Conservation (phyloP, 331 rosid genomes). For the Malus hybrid region DNA sequence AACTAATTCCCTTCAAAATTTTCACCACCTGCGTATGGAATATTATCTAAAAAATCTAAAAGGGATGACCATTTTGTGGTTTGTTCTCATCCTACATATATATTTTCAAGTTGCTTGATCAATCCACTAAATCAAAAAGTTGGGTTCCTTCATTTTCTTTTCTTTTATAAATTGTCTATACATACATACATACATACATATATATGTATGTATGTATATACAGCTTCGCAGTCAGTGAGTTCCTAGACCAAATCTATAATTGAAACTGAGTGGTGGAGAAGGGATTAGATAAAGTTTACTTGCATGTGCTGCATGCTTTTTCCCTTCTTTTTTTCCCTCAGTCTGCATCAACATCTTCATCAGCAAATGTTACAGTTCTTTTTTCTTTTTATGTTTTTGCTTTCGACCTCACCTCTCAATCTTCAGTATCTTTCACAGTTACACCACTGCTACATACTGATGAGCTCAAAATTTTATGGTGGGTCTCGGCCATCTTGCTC, state of each 20-base stretch:
- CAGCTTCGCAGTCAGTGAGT: neutral
- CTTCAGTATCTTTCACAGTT: neutral
- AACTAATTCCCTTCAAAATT: no score
- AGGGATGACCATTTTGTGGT: no score
- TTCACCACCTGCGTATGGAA: no score
- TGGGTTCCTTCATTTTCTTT: no score
- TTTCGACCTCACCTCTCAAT: conserved; percentile 2
- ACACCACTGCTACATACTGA: neutral
- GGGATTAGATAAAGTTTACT: conserved; percentile 6
- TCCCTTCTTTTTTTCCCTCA: neutral
- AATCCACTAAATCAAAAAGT: no score
- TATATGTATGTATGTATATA: no score
- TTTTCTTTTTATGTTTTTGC: conserved; percentile 13
- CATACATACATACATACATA: no score
- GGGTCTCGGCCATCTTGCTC: conserved; percentile 1
- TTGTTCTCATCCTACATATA: no score
- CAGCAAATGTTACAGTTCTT: neutral
- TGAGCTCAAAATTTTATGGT: conserved; percentile 24
- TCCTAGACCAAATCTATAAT: neutral
- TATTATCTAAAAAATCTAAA: no score
- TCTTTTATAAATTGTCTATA: no score
- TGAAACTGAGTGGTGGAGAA: conserved; percentile 18
- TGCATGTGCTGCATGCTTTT: conserved; percentile 27
- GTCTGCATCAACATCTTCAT: conserved; percentile 6
- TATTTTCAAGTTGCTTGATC: no score